These are phyloP conservation scores for Hylodesmum podocarpum DNA, from an alignment of 306 rosid genomes.

Conservation along the genomic window DNA sequence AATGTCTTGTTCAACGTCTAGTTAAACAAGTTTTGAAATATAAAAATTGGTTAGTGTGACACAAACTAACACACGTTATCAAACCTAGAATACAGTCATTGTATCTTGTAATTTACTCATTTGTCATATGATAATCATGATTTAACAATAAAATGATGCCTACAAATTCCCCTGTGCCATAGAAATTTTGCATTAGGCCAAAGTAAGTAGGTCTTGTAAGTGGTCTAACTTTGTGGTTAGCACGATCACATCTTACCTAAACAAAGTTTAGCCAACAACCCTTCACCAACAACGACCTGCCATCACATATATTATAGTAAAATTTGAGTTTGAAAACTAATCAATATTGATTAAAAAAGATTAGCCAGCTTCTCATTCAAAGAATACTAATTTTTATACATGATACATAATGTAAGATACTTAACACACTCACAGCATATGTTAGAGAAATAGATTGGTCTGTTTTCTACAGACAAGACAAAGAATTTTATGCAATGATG, in stretches of 20 bases:
- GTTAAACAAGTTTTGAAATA: neutral
- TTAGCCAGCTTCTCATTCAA: constrained; percentile 24
- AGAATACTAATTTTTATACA: neutral
- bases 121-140: neutral
- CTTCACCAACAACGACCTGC: constrained; percentile 33
- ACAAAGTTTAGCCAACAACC: constrained; percentile 47
- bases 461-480: constrained; percentile 36
- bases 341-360: constrained; percentile 13
- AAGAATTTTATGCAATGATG: constrained; percentile 23
- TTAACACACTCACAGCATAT: neutral
- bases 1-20: neutral
- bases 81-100: neutral
- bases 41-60: neutral
- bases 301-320: constrained; percentile 25
- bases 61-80: neutral
- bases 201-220: neutral
- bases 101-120: neutral
- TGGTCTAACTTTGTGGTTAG: constrained; percentile 36
- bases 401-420: constrained; percentile 15
- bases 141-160: neutral
- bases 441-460: constrained; percentile 22
- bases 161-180: neutral
- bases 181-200: constrained; percentile 13
- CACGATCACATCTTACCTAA: constrained; percentile 37
- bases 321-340: constrained; percentile 23